Conservation (phyloP, 257 asterid genomes). For the Eucommia ulmoides region DNA sequence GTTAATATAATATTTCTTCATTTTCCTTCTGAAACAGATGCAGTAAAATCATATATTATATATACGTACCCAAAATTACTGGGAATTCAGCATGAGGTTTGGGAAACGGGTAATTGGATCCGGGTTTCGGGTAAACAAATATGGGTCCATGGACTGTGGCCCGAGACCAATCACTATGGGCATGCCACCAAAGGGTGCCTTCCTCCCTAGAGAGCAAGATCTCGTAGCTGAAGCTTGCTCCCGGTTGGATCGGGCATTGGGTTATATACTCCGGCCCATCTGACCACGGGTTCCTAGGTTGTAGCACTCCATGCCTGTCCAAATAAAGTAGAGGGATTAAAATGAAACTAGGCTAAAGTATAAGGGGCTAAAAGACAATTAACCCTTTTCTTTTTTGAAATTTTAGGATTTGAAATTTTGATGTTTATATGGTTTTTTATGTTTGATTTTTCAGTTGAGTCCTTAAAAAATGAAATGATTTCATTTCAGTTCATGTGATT, state of each 20-base stretch:
- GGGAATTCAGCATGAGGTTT: constrained; percentile 10
- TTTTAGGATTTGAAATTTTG: too few species aligned
- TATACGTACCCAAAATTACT: constrained; percentile 8
- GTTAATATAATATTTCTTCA: too few species aligned
- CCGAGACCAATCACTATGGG: constrained; percentile 25
- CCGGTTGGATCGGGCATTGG: constrained; percentile 23
- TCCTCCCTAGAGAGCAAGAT: constrained; percentile 13
- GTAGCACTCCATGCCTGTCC: constrained; percentile 22
- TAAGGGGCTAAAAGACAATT: background rate
- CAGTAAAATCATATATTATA: too few species aligned
- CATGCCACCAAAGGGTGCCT: constrained; percentile 30
- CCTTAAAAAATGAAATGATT: too few species aligned
- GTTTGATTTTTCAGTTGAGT: too few species aligned
- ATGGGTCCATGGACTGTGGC: constrained; percentile 20
- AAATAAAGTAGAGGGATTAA: background rate
- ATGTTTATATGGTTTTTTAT: too few species aligned
- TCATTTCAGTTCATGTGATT: too few species aligned
- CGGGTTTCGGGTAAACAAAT: constrained; percentile 8
- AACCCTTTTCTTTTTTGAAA: too few species aligned
- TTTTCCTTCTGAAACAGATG: too few species aligned
- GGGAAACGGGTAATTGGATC: constrained; percentile 8
- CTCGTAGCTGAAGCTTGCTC: constrained; percentile 10
- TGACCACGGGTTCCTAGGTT: constrained; percentile 23
- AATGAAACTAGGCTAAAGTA: background rate
- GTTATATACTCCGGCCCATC: constrained; percentile 25